A percentile compares a stretch with the other conserved stretches of the same genome.
Evolutionary conservation across 2,329 filamentous ascomycete genomes (phyloP).

Genomic region (Dactylonectria estremocensis): DNA sequence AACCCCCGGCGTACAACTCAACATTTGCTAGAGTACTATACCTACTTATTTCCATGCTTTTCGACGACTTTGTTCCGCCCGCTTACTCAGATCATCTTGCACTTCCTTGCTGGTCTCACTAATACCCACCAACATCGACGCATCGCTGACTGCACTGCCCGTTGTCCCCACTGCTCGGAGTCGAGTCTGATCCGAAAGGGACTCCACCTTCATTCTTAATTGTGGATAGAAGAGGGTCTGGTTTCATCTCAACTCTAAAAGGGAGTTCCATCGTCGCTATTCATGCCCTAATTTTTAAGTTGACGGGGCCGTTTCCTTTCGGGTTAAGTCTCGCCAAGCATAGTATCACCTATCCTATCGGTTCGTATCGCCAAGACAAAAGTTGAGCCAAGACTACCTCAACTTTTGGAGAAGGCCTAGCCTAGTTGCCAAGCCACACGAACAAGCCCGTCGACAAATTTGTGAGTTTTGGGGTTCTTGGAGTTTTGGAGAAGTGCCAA

Average conservation of each 20-base stretch:
- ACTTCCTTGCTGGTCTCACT: no score
- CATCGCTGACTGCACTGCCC: background rate
- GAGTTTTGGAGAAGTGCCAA: background rate
- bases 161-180: background rate
- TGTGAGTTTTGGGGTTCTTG: background rate
- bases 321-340: background rate
- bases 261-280: no score
- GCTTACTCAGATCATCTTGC: no score
- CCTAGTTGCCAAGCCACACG: background rate
- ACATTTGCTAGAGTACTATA: no score
- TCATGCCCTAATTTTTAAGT: no score
- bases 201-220: background rate
- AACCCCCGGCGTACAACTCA: no score
- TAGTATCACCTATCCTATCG: background rate
- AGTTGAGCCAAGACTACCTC: background rate
- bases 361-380: background rate
- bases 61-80: no score
- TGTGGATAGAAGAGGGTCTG: background rate
- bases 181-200: background rate
- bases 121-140: background rate
- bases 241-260: background rate
- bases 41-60: no score
- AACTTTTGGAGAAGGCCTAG: slow-evolving; percentile 1
- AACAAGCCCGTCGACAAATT: background rate
- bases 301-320: background rate